Conservation (phyloP, 2,329 filamentous ascomycete species). For the Cercospora canescens region DNA sequence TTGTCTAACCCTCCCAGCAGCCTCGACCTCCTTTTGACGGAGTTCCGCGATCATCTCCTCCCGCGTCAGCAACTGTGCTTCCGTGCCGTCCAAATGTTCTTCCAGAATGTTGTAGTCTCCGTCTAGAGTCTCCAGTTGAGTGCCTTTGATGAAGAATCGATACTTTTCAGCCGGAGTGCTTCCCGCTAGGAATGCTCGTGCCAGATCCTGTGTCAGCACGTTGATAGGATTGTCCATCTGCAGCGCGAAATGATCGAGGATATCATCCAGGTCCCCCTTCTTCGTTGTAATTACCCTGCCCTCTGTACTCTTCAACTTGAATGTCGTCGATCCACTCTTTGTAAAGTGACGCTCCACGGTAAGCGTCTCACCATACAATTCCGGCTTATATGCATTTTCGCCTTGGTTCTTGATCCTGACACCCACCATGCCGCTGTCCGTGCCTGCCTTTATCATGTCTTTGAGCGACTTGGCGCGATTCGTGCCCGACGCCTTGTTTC, state of each 20-base stretch:
- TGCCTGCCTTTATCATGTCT: constrained; percentile 85
- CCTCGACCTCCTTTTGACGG: constrained; percentile 59
- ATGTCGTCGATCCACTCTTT: constrained; percentile 67
- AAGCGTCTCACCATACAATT: constrained; percentile 81
- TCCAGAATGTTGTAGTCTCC: constrained; percentile 85
- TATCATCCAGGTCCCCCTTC: constrained; percentile 84
- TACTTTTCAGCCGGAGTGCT: constrained; percentile 86
- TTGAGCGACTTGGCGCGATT: constrained; percentile 90
- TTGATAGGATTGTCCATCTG: constrained; percentile 98
- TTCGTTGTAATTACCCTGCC: constrained; percentile 76
- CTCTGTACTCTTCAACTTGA: constrained; percentile 77
- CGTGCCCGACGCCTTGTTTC: constrained; percentile 87
- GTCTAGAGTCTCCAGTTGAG: constrained; percentile 88
- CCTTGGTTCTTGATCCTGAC: constrained; percentile 93
- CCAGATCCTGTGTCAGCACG: constrained; percentile 91
- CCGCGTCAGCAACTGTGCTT: constrained; percentile 62
- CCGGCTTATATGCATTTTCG: constrained; percentile 76
- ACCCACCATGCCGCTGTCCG: constrained; percentile 69
- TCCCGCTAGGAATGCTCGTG: constrained; percentile 85
- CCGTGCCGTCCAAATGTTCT: constrained; percentile 73
- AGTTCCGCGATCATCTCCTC: constrained; percentile 64
- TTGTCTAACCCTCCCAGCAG: constrained; percentile 63
- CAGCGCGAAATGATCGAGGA: constrained; percentile 87
- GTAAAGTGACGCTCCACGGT: constrained; percentile 89
- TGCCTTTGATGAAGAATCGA: constrained; percentile 92